phyloP scores from a whole-genome alignment of 345 rosid genomes.

The Bretschneidera sinensis region DNA sequence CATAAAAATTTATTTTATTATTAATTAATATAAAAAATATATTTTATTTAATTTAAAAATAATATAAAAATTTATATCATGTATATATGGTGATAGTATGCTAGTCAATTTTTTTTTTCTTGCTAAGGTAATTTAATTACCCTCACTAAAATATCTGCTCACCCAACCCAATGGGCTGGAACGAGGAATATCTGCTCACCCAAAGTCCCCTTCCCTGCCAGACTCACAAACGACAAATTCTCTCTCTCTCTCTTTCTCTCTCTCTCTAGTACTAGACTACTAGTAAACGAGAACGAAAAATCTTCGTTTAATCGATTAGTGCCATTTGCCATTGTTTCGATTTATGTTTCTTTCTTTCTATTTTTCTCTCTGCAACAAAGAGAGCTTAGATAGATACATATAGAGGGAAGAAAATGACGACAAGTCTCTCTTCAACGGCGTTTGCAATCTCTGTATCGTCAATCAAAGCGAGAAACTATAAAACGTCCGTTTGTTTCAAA shows the following conservation, averaged over 20 bases:
- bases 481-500: conserved; percentile 21
- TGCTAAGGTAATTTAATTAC: too few relatives aligned
- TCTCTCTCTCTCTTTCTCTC: not conserved
- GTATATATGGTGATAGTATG: too few relatives aligned
- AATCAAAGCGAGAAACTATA: conserved; percentile 8
- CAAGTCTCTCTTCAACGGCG: conserved; percentile 18
- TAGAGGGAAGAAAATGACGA: conserved; percentile 27
- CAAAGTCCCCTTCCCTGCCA: not conserved
- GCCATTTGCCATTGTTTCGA: not conserved
- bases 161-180: not conserved
- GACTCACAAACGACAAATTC: not conserved
- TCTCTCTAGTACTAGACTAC: too few relatives aligned
- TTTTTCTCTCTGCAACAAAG: not conserved
- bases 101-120: too few relatives aligned
- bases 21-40: too few relatives aligned
- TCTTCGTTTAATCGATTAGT: not conserved
- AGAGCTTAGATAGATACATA: too few relatives aligned
- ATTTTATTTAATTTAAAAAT: too few relatives aligned
- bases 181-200: not conserved
- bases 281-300: too few relatives aligned
- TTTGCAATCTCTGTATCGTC: conserved; percentile 20
- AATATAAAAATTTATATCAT: too few relatives aligned
- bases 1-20: too few relatives aligned
- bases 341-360: not conserved
- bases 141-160: too few relatives aligned